A percentile compares a stretch with the other conserved stretches of the same genome.
Conservation (phyloP, 768 basidiomycete species). For the Tylopilus felleus region DNA sequence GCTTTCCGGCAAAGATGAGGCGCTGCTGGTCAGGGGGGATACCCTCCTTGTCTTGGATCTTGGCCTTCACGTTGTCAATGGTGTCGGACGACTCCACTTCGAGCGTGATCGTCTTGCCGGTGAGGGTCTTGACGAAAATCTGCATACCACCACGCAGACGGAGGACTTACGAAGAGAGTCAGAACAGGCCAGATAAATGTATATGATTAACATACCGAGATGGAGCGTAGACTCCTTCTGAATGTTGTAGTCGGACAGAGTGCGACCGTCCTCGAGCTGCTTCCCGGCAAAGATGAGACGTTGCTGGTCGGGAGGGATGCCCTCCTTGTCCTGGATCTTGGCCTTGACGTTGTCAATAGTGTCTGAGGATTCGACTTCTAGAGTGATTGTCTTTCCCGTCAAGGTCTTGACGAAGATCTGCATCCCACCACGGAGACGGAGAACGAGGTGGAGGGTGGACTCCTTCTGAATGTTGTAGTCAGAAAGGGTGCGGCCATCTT, state of each 20-base stretch:
- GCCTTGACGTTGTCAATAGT: conserved; percentile 87
- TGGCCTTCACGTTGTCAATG: conserved; percentile 85
- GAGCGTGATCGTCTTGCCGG: conserved; percentile 89
- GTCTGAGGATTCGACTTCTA: conserved; percentile 84
- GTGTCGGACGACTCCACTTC: conserved; percentile 94
- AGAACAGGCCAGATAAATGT: neutral
- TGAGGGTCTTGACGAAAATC: conserved; percentile 84
- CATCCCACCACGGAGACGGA: conserved; percentile 91
- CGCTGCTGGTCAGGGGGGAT: conserved; percentile 86
- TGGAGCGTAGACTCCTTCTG: conserved; percentile 84
- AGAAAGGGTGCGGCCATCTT: conserved; percentile 87
- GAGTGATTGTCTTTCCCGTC: conserved; percentile 90
- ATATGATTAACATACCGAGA: conserved; percentile 18
- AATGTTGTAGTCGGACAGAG: conserved; percentile 87
- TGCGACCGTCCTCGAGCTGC: conserved; percentile 89
- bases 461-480: conserved; percentile 97
- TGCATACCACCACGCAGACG: conserved; percentile 91
- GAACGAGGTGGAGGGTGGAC: conserved; percentile 82
- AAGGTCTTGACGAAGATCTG: conserved; percentile 81
- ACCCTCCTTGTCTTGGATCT: conserved; percentile 82
- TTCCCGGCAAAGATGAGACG: conserved; percentile 91
- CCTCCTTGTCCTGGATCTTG: conserved; percentile 95
- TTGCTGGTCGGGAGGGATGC: conserved; percentile 84
- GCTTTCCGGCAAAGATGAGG: conserved; percentile 91
- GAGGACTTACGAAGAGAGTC: conserved; percentile 44